Base-by-base conservation (phyloP, 106 monocot species). In the Dioscorea dumetorum region DNA sequence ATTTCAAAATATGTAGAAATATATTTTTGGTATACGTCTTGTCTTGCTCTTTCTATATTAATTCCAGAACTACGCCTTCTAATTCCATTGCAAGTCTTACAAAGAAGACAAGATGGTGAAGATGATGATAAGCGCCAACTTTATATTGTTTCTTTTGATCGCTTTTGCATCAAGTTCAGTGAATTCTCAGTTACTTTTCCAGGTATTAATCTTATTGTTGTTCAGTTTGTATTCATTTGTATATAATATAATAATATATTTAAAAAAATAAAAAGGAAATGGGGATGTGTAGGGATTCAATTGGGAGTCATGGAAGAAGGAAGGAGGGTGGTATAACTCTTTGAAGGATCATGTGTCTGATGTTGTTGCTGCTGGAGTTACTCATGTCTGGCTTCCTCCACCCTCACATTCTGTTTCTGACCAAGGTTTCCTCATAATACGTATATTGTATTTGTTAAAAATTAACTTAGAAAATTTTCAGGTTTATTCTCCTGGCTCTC, bases 361-460 rank as follows among this genome's bases (percentile, higher is more conserved):
- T 18, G 77, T 90, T 12, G 80, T 77, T 21, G 60, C 15, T 2
- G 52, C 78, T 21, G 80, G 83, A 2, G 80, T 74, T 48, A 83
- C 90, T 9, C 77, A 83, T 49, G 90, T 90, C 33, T 90, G 90
- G 90, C 85, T 90, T 18, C 90, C 90, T 60, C 90, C 90, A 13
- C 69, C 90, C 60, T 83, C 90, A 0, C 80, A 85, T 8, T 90
- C 90, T 2, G 76, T 90, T 28, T 28, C 75, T 15, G 70, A 72
- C n/a, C 85, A 90, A 86, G 90, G 90, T 82, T 28, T 28, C 28
- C 28, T 28, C 1, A 28, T 1, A 28, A 28, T 28, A 28, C 3
- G 3, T 28, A 28, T 28, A 28, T 28, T 28, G 3, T 3, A 28
- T 28, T 28, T 28, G 28, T 28, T 28, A 28, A 28, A 28, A 28